phyloP scores from a whole-genome alignment of 768 basidiomycete genomes.

The Lentinula sp. region DNA sequence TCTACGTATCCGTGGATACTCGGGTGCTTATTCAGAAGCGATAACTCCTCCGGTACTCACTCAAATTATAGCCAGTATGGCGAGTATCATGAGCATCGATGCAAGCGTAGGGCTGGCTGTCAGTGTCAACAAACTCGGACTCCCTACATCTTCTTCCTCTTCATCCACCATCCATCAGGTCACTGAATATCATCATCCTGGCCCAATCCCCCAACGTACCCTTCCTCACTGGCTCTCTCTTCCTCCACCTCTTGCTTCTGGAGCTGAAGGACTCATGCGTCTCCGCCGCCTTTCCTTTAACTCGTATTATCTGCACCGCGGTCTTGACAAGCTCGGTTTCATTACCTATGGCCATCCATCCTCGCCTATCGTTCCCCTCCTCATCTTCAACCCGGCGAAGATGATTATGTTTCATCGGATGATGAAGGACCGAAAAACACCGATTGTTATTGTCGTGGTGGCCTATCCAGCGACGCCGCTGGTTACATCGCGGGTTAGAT shows the following conservation, averaged over 20 bases:
- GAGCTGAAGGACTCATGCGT: slow-evolving; percentile 76
- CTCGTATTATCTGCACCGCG: slow-evolving; percentile 83
- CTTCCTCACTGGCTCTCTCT: slow-evolving; percentile 80
- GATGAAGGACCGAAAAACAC: slow-evolving; percentile 76
- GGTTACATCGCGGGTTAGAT: slow-evolving; percentile 82
- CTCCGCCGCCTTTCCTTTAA: slow-evolving; percentile 93
- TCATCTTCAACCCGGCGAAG: slow-evolving; percentile 91
- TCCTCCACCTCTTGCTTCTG: slow-evolving; percentile 67
- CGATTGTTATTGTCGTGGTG: slow-evolving; percentile 86
- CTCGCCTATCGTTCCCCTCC: slow-evolving; percentile 88
- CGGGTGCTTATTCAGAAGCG: slow-evolving; percentile 82
- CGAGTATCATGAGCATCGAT: slow-evolving; percentile 89
- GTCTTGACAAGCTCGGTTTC: slow-evolving; percentile 87
- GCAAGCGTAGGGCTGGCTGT: neutral
- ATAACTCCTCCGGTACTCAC: slow-evolving; percentile 89
- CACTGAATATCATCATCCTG: slow-evolving; percentile 46
- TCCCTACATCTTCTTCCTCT: slow-evolving; percentile 16
- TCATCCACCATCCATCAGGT: slow-evolving; percentile 9
- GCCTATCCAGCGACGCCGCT: slow-evolving; percentile 89
- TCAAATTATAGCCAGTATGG: slow-evolving; percentile 90
- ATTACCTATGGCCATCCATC: slow-evolving; percentile 91
- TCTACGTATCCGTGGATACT: slow-evolving; percentile 75
- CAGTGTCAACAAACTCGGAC: neutral
- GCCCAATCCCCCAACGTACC: slow-evolving; percentile 57
- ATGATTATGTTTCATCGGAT: slow-evolving; percentile 87